These are phyloP conservation scores for Lolium rigidum DNA, from an alignment of 176 grass and related monocot genomes.

Conservation along the genomic window DNA sequence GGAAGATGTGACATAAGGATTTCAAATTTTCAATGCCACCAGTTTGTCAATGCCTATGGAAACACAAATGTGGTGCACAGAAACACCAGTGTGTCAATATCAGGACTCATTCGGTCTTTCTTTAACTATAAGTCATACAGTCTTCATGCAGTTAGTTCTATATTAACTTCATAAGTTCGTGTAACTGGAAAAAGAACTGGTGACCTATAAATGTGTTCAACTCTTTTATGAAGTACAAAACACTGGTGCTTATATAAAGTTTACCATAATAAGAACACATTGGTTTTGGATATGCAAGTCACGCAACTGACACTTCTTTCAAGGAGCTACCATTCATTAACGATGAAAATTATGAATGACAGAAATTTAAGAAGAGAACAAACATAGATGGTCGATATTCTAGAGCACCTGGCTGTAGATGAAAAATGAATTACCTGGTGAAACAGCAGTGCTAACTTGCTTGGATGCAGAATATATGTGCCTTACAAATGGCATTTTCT, in stretches of 20 bases:
- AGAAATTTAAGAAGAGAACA: constrained; percentile 1
- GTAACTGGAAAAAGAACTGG: background rate
- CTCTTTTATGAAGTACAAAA: constrained; percentile 9
- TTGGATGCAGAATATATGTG: constrained; percentile 99
- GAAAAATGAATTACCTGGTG: constrained; percentile 70
- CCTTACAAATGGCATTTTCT: constrained; percentile 90
- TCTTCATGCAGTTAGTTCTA: background rate
- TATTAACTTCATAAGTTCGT: constrained; percentile 11
- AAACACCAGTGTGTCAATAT: background rate
- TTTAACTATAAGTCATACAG: background rate
- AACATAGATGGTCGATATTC: constrained; percentile 5
- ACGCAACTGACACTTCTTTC: background rate
- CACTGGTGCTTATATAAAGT: constrained; percentile 8
- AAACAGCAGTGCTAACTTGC: constrained; percentile 96
- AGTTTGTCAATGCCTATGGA: background rate
- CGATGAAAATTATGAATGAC: background rate
- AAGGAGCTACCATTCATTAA: background rate
- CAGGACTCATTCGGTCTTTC: background rate
- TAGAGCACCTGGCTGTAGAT: constrained; percentile 32
- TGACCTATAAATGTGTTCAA: background rate
- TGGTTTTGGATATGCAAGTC: background rate
- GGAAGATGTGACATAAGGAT: constrained; percentile 18
- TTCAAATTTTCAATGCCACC: background rate
- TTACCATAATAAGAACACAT: background rate
- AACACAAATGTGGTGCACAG: constrained; percentile 7